phyloP scores from a whole-genome alignment of 768 basidiomycete genomes.

The Hypsizygus marmoreus region DNA sequence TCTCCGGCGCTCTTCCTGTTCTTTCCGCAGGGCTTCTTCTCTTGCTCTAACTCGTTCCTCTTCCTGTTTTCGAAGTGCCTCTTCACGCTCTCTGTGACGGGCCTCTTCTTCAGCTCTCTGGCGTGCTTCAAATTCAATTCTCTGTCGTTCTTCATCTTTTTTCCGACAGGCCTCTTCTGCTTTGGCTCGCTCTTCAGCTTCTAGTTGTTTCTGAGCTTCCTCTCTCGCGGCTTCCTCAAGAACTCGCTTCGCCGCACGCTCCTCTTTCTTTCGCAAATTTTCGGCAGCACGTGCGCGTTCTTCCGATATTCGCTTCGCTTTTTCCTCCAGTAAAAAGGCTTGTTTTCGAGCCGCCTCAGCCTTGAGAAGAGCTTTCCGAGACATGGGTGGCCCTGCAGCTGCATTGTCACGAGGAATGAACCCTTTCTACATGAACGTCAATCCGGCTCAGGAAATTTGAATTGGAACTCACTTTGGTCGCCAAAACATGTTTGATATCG shows the following conservation, averaged over 20 bases:
- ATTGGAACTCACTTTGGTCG: conserved; percentile 28
- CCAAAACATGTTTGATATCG: conserved; percentile 28
- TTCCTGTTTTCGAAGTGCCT: not conserved
- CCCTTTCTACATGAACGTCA: conserved; percentile 29
- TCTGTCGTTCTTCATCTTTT: conserved; percentile 13
- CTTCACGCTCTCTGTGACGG: conserved; percentile 8
- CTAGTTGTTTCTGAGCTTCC: conserved; percentile 11
- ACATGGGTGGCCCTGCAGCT: conserved; percentile 7
- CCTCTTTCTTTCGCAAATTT: conserved; percentile 29
- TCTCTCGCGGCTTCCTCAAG: conserved; percentile 19
- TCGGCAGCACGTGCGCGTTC: conserved; percentile 29
- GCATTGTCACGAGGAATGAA: conserved; percentile 27
- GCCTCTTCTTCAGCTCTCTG: conserved; percentile 5
- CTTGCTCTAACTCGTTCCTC: too few relatives aligned
- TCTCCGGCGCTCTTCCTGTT: conserved; percentile 13
- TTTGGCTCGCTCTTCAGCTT: conserved; percentile 5
- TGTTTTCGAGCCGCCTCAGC: conserved; percentile 26
- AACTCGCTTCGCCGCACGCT: conserved; percentile 25
- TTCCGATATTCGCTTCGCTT: conserved; percentile 24
- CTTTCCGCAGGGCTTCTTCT: conserved; percentile 8
- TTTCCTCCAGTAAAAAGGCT: conserved; percentile 19
- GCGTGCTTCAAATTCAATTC: conserved; percentile 1
- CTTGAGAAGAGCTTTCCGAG: conserved; percentile 28
- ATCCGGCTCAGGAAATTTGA: not conserved
- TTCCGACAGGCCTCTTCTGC: conserved; percentile 7